Evolutionary conservation across 1,284 basidiomycete species (phyloP).

Genomic region (Stereum hirsutum): DNA sequence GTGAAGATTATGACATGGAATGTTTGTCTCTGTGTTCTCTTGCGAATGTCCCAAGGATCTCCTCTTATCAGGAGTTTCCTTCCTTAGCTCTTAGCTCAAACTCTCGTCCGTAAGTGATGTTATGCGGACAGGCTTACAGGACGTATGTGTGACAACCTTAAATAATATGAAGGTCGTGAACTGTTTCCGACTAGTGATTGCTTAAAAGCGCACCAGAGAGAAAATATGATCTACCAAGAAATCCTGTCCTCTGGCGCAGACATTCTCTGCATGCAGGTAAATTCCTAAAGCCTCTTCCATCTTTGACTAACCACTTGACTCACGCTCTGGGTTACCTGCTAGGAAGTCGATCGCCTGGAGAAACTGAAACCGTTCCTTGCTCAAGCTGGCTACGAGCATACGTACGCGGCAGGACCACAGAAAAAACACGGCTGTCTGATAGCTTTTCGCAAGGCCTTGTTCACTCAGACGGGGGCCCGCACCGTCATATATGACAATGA

Average conservation of each 20-base stretch:
- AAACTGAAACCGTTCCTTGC: slow-evolving; percentile 54
- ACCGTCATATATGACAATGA: slow-evolving; percentile 64
- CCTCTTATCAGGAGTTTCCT: slow-evolving; percentile 8
- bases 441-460: slow-evolving; percentile 52
- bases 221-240: slow-evolving; percentile 70
- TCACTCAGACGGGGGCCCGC: slow-evolving; percentile 33
- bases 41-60: slow-evolving; percentile 1
- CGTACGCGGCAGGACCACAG: slow-evolving; percentile 54
- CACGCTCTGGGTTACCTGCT: background rate
- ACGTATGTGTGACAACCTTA: background rate
- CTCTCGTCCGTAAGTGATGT: slow-evolving; percentile 59
- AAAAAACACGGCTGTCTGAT: slow-evolving; percentile 85
- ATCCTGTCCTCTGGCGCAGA: slow-evolving; percentile 60
- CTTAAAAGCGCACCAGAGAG: slow-evolving; percentile 63
- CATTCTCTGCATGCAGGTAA: slow-evolving; percentile 78
- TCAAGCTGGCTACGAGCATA: slow-evolving; percentile 46
- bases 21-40: slow-evolving; percentile 33
- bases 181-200: slow-evolving; percentile 82
- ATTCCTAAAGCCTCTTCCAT: slow-evolving; percentile 4
- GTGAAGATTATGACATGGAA: slow-evolving; percentile 72
- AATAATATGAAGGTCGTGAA: slow-evolving; percentile 51
- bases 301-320: background rate
- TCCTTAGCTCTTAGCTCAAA: slow-evolving; percentile 64
- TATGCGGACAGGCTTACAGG: no score
- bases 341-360: slow-evolving; percentile 75